Evolutionary conservation across 495 filamentous ascomycete species (phyloP).

Genomic region (Podospora fimiseda): DNA sequence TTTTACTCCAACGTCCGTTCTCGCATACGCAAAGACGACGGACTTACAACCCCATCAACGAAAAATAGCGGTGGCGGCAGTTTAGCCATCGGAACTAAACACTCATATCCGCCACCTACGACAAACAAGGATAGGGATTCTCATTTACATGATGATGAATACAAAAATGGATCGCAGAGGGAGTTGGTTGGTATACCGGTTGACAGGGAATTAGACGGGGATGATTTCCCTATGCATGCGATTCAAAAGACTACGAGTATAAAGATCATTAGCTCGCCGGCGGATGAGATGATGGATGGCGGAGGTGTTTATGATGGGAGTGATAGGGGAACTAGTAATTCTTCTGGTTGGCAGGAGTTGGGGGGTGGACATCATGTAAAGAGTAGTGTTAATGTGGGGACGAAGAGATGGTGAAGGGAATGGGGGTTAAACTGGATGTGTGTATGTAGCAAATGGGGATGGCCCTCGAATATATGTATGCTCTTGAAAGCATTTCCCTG

Average conservation of each 20-base stretch:
- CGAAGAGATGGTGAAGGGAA: no score
- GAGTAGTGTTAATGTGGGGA: no score
- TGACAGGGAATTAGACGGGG: not conserved
- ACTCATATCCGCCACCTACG: not conserved
- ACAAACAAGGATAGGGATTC: not conserved
- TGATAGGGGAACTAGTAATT: no score
- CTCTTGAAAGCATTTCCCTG: no score
- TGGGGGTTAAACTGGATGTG: no score
- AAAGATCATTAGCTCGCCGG: no score
- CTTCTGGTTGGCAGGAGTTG: no score
- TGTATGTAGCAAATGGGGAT: no score
- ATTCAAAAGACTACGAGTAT: constrained; percentile 10
- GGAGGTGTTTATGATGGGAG: no score
- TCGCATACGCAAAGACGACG: not conserved
- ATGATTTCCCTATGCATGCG: not conserved
- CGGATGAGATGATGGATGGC: no score
- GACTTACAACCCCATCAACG: not conserved
- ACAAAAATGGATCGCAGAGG: not conserved
- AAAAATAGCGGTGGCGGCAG: not conserved
- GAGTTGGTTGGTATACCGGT: not conserved
- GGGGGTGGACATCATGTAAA: no score
- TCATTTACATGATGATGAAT: not conserved
- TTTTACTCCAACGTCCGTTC: not conserved
- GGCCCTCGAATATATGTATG: no score
- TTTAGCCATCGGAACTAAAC: not conserved